Percentiles rank a stretch among this genome's conserved stretches.
Conservation (phyloP, 192 early-diverging fungal genomes). For the Entomortierella chlamydospora region DNA sequence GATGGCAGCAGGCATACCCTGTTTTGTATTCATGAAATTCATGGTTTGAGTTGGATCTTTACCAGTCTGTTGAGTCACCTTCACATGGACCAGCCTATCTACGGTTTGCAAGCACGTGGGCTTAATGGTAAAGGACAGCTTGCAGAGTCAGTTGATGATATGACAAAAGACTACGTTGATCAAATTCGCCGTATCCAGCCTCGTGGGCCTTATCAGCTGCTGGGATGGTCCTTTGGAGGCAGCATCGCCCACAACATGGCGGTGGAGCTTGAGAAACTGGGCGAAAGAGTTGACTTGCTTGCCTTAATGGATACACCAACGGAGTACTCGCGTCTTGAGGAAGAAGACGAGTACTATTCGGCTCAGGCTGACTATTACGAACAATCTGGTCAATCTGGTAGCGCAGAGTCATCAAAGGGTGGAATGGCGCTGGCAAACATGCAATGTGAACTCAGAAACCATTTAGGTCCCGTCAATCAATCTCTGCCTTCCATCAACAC, state of each 20-base stretch:
- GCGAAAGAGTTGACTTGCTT: conserved; percentile 4
- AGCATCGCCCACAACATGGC: conserved; percentile 7
- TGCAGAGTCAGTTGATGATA: neutral
- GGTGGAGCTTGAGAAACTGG: conserved; percentile 7
- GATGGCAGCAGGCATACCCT: neutral
- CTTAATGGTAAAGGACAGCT: neutral
- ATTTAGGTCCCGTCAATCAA: too few relatives aligned
- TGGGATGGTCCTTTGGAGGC: conserved; percentile 21
- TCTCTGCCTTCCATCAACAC: too few relatives aligned
- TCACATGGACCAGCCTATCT: conserved; percentile 15
- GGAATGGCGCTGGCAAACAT: too few relatives aligned
- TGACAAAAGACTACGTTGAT: neutral
- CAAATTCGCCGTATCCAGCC: conserved; percentile 16
- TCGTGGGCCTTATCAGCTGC: conserved; percentile 15
- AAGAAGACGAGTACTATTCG: too few relatives aligned
- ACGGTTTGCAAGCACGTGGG: conserved; percentile 13
- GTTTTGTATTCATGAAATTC: conserved; percentile 10
- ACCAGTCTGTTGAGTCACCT: neutral
- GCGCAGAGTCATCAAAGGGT: too few relatives aligned
- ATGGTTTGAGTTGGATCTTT: conserved; percentile 5
- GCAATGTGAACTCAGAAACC: too few relatives aligned
- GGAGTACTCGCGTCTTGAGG: too few relatives aligned
- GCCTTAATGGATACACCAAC: conserved; percentile 10
- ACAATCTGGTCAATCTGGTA: too few relatives aligned
- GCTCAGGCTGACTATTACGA: too few relatives aligned